Percentiles rank a stretch among this genome's conserved stretches.
phyloP scores from a whole-genome alignment of 495 filamentous ascomycete species.

The Penicillium verhagenii region DNA sequence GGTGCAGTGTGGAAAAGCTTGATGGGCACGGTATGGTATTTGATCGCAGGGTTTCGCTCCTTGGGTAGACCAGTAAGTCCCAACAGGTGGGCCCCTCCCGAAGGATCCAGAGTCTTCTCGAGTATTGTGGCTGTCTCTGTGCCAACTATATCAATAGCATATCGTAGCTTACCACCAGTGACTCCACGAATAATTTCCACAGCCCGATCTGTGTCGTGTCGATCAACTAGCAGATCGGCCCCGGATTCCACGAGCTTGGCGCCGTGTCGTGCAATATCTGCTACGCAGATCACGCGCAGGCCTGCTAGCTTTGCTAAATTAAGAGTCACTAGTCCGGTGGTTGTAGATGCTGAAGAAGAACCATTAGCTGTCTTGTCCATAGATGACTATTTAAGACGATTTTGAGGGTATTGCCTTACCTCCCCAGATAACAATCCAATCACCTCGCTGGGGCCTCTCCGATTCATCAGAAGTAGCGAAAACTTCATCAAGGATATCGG shows the following conservation, averaged over 20 bases:
- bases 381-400: not conserved
- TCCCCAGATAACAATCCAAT: constrained; percentile 71
- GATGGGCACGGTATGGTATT: constrained; percentile 62
- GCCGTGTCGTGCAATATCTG: constrained; percentile 62
- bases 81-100: constrained; percentile 54
- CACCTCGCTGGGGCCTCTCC: constrained; percentile 49
- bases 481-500: constrained; percentile 54
- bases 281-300: constrained; percentile 56
- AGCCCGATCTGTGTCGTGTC: constrained; percentile 57
- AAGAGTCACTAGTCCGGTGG: constrained; percentile 56
- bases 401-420: constrained; percentile 40
- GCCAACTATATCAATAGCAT: constrained; percentile 62
- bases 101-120: constrained; percentile 42
- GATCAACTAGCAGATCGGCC: constrained; percentile 61
- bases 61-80: constrained; percentile 63
- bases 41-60: constrained; percentile 40
- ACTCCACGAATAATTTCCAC: constrained; percentile 58
- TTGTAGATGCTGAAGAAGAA: constrained; percentile 48
- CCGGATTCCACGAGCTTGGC: constrained; percentile 49
- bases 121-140: constrained; percentile 54
- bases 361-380: not conserved
- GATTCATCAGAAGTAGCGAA: constrained; percentile 41
- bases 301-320: constrained; percentile 61
- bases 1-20: constrained; percentile 65
- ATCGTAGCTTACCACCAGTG: constrained; percentile 53